Conservation (phyloP, 805 yeast genomes). For the Ogataea chonburiensis region DNA sequence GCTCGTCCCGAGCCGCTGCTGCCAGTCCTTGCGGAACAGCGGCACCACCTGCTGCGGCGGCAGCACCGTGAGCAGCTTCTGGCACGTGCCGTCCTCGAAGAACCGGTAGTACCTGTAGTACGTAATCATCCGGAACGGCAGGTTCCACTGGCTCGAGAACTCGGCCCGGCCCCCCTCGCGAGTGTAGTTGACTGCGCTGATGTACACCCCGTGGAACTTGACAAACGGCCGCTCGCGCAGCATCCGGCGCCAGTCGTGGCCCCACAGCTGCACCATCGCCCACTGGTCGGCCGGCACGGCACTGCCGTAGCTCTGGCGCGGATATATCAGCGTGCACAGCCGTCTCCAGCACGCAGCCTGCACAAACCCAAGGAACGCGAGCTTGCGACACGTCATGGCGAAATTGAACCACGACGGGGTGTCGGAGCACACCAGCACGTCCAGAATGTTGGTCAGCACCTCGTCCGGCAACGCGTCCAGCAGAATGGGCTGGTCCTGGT, state of each 20-base stretch:
- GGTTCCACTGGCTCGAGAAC: conserved; percentile 62
- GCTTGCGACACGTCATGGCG: conserved; percentile 55
- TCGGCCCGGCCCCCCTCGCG: conserved; percentile 78
- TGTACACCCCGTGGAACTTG: conserved; percentile 80
- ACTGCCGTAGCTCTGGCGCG: conserved; percentile 51
- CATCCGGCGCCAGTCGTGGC: conserved; percentile 50
- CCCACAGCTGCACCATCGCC: conserved; percentile 40
- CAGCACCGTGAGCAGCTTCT: conserved; percentile 64
- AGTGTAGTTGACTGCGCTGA: conserved; percentile 79
- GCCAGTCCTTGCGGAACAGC: conserved; percentile 38
- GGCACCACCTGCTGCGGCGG: conserved; percentile 73
- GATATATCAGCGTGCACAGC: conserved; percentile 51
- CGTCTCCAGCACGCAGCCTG: conserved; percentile 49
- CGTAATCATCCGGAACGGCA: conserved; percentile 80
- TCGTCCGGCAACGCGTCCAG: conserved; percentile 55
- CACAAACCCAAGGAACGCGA: conserved; percentile 58
- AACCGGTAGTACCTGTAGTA: conserved; percentile 86
- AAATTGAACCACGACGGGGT: conserved; percentile 68
- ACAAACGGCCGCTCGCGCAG: conserved; percentile 67
- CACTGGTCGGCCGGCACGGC: conserved; percentile 37
- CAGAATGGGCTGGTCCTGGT: conserved; percentile 39
- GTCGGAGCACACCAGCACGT: conserved; percentile 42
- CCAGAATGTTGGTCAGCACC: conserved; percentile 50
- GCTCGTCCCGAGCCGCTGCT: conserved; percentile 23
- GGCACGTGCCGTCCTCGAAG: conserved; percentile 71